Evolutionary conservation across 2,329 filamentous ascomycete genomes (phyloP).

Genomic region (Clonostachys rhizophaga): DNA sequence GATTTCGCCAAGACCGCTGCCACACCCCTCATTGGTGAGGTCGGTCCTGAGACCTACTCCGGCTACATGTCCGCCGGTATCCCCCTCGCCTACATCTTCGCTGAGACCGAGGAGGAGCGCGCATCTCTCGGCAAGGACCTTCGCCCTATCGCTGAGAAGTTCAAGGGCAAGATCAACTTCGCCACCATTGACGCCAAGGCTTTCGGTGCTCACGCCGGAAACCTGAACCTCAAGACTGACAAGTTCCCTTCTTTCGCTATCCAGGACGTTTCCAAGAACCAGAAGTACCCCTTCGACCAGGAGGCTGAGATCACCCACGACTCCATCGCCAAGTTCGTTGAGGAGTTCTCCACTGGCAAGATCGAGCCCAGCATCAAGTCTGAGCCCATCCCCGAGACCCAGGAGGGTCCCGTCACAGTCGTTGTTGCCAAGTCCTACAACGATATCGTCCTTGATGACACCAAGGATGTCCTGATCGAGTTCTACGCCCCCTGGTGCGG

Average conservation of each 20-base stretch:
- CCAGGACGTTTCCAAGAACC: conserved; percentile 91
- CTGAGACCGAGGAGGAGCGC: conserved; percentile 87
- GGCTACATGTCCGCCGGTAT: conserved; percentile 91
- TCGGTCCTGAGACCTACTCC: conserved; percentile 94
- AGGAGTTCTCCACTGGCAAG: conserved; percentile 82
- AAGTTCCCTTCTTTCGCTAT: conserved; percentile 98
- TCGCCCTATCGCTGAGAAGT: conserved; percentile 83
- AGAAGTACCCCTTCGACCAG: conserved; percentile 93
- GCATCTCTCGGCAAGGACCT: conserved; percentile 70
- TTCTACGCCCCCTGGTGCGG: conserved; percentile 99
- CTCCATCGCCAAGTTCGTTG: conserved; percentile 75
- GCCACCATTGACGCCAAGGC: conserved; percentile 93
- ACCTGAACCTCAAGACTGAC: conserved; percentile 94
- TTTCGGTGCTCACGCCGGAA: conserved; percentile 90
- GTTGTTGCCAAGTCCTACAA: conserved; percentile 95
- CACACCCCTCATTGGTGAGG: conserved; percentile 89
- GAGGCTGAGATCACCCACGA: conserved; percentile 69
- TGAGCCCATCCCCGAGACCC: conserved; percentile 89
- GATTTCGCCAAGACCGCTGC: conserved; percentile 80
- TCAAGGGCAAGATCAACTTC: conserved; percentile 95
- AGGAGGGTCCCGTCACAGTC: conserved; percentile 83
- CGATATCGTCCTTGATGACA: conserved; percentile 83
- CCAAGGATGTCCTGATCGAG: conserved; percentile 96
- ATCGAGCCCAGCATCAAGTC: conserved; percentile 97
- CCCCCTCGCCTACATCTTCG: conserved; percentile 96